These are phyloP conservation scores for Pestalotiopsis sp. DNA, from an alignment of 2,329 filamentous ascomycete species.

Conservation along the genomic window DNA sequence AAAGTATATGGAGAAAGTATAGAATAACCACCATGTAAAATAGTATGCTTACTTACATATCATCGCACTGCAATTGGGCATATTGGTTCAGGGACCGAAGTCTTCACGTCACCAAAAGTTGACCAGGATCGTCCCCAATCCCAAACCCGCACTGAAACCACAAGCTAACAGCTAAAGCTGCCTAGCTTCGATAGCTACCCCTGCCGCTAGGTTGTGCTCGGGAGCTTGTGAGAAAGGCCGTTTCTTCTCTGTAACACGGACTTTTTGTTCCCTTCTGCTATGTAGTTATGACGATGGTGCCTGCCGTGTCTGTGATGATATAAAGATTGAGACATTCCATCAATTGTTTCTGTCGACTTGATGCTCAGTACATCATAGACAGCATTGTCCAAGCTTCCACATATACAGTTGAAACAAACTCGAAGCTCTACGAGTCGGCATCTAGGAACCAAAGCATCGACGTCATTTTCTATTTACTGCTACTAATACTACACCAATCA, in stretches of 20 bases:
- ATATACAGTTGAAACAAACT: background rate
- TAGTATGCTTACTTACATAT: background rate
- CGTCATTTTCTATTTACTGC: background rate
- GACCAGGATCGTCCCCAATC: background rate
- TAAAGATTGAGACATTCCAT: background rate
- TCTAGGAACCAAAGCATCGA: background rate
- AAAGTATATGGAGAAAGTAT: too few species aligned
- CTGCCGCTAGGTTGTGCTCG: background rate
- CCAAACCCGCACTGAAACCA: background rate
- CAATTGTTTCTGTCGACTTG: background rate
- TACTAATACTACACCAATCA: slow-evolving; percentile 23
- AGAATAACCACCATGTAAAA: background rate
- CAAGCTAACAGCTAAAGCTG: background rate
- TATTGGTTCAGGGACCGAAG: background rate
- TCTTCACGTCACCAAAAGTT: slow-evolving; percentile 1
- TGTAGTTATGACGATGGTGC: slow-evolving; percentile 1
- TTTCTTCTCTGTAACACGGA: background rate
- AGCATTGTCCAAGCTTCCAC: background rate
- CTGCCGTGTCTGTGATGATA: background rate
- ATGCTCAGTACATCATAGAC: background rate
- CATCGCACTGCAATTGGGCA: background rate
- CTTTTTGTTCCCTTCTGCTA: background rate
- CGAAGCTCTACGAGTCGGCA: background rate
- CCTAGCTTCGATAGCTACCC: background rate
- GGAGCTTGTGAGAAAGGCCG: background rate